Conservation (phyloP, 495 filamentous ascomycete genomes). For the Margaritispora aquatica region DNA sequence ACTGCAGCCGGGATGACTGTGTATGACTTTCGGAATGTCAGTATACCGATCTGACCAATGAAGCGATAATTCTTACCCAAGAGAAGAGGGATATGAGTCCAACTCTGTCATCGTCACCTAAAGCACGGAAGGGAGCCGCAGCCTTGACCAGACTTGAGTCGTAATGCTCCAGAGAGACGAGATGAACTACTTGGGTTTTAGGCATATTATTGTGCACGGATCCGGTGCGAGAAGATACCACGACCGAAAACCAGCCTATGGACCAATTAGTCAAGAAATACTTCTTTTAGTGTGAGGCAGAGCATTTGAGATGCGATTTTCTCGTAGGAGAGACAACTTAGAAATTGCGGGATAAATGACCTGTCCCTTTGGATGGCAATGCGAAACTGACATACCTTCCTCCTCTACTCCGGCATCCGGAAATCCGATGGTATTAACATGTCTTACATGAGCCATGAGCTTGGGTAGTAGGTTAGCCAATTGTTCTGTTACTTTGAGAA, state of each 20-base stretch:
- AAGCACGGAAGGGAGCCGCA: not conserved
- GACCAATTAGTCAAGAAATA: no score
- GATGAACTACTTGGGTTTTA: not conserved
- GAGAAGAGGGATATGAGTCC: conserved; percentile 34
- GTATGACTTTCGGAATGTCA: no score
- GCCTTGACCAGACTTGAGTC: not conserved
- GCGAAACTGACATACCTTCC: no score
- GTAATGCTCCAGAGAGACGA: conserved; percentile 3
- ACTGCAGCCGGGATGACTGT: conserved; percentile 28
- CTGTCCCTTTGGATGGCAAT: no score
- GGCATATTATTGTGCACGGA: not conserved
- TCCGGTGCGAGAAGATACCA: not conserved
- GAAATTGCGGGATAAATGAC: no score
- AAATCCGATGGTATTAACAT: conserved; percentile 6
- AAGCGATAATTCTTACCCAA: no score
- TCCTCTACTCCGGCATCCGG: conserved; percentile 2
- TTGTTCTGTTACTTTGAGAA: not conserved
- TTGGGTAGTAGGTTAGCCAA: not conserved
- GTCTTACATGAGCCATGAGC: conserved; percentile 3
- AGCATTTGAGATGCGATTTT: no score
- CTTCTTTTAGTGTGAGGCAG: no score
- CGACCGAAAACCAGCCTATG: not conserved
- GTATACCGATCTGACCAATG: no score
- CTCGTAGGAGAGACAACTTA: no score
- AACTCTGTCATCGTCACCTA: conserved; percentile 17